Evolutionary conservation across 805 yeast species (phyloP), one percentile per base, ranked within the genome.

Genomic region (Cyberlindnera mycetangii): DNA sequence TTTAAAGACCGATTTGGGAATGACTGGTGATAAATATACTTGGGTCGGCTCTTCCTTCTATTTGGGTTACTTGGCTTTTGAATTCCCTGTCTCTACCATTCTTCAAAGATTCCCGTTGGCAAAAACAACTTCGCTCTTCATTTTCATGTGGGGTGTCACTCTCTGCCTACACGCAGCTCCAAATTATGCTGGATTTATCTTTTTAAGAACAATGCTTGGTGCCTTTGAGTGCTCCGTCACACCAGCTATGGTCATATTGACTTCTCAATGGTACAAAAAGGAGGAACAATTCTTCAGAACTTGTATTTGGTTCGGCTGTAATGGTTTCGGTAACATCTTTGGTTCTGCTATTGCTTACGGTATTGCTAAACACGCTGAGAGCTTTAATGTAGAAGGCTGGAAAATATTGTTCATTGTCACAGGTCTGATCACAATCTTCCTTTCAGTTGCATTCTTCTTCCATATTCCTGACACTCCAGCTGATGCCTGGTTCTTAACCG

Each of bases 41-140:
- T 76, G 84, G 81, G 64, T 74, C n/a, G 78, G 83, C 10, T 69
- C 81, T 1, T 69, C 78, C 9, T 81, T 79, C 50, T 80, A 79
- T 54, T 60, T 84, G 33, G 90, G 89, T 3, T 84, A 82, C 56
- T 59, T 83, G 39, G 68, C 66, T 2, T 81, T 79, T 56, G 82
- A 79, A 51, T 66, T 74, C 47, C 76, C 81, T 4, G 70, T 75
- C 4, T 60, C 69, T 12, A 52, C 65, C 34, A 36, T 71, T 1
- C 56, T 80, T 19, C 89, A 84, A 58, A 68, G 69, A 43, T 72
- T 78, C 39, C 83, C 82, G 3, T 67, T 83, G 50, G 72, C 79
- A 7, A 78, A 75, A 49, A 61, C 78, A 4, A 67, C 74, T 5
- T 65, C 76, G 12, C 48, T 62, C 1, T 71, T 72, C 46, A 71